Conservation (phyloP, 2,329 filamentous ascomycete species). For the Mollisia scopiformis region DNA sequence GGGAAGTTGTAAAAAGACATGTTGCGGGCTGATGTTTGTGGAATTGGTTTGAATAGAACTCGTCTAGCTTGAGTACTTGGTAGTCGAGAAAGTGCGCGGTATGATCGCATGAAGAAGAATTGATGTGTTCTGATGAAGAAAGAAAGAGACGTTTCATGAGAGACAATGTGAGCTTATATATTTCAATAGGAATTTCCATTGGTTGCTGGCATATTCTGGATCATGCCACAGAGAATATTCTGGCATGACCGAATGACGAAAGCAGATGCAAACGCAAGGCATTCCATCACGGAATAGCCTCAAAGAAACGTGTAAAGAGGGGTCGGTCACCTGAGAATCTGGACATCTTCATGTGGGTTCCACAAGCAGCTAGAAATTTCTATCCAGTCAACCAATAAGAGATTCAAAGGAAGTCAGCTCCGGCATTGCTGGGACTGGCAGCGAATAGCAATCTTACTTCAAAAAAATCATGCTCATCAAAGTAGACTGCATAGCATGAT, state of each 20-base stretch:
- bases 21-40: constrained; percentile 39
- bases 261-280: not conserved
- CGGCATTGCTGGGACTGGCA: not conserved
- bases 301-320: not conserved
- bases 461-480: not conserved
- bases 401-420: not conserved
- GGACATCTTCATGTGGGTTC: not conserved
- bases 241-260: constrained; percentile 16
- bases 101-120: constrained; percentile 29
- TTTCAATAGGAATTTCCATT: constrained; percentile 7
- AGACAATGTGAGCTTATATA: constrained; percentile 24
- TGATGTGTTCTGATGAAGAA: constrained; percentile 14
- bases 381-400: not conserved
- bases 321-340: constrained; percentile 1
- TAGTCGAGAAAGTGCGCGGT: constrained; percentile 24
- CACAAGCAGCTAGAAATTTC: constrained; percentile 1
- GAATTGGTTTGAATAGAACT: constrained; percentile 31
- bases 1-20: constrained; percentile 61
- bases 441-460: not conserved
- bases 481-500: not conserved
- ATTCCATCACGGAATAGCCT: not conserved
- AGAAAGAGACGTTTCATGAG: not conserved
- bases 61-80: constrained; percentile 12
- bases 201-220: constrained; percentile 20
- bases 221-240: constrained; percentile 11